Evolutionary conservation across 2,329 filamentous ascomycete genomes (phyloP), one percentile per base, ranked within the genome.

Genomic region (Remersonia thermophila): DNA sequence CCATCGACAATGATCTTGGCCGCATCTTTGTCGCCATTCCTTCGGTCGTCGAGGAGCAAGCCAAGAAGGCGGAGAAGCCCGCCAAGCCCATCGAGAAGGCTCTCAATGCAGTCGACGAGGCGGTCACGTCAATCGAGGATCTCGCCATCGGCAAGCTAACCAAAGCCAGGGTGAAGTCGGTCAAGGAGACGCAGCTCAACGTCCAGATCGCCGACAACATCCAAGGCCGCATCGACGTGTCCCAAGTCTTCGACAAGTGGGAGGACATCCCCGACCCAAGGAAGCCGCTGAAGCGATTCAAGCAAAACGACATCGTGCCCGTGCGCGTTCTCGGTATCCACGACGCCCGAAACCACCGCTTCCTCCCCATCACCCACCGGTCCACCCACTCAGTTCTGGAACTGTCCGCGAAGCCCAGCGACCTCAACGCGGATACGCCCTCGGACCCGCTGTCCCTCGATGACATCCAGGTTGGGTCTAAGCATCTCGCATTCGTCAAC

Each of bases 101-200:
- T n/a, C 57, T 58, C 23, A 64, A 66, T 31, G 54, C 63, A 3
- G 60, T 87, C 6, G 84, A 93, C 49, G 62, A 69, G 7, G 65
- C 62, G 4, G 67, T 83, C 40, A 66, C 62, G 25, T 71, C 74
- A 6, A 65, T 80, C n/a, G 74, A 77, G 31, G 84, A 94, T 46
- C 71, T 94, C 33, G 65, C 65, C 1, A 66, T 85, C 20, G 89
- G 89, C 36, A 80, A 71, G 46, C 55, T 81, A 32, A 77, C 78
- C 7, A 85, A 83, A 53, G 89, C 83, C 27, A 80, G 71, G 48
- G 73, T 98, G 30, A 72, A 73, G n/a, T 84, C 84, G 0, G 65
- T 95, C 52, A 94, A 93, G 58, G 79, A 80, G 33, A 95, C 89
- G 0, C 91, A 98, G 55, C 65, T 96, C 37, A 96, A 96, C 47